Evolutionary conservation across 108 stramenopile genomes (phyloP).

Genomic region (Bacterosira constricta): DNA sequence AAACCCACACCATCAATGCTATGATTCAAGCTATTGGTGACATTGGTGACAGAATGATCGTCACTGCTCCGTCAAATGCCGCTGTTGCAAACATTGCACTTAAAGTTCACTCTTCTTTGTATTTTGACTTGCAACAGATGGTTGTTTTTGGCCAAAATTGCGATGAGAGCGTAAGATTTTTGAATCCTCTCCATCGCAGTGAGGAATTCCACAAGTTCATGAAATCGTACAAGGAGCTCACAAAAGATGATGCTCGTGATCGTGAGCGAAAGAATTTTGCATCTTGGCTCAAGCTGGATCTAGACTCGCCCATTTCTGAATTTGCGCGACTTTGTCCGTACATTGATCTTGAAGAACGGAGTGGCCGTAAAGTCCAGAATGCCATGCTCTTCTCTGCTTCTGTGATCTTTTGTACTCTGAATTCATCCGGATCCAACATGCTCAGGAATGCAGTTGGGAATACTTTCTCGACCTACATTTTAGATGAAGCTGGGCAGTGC

Average conservation of each 20-base stretch:
- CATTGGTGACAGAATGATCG: constrained; percentile 8
- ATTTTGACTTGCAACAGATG: neutral
- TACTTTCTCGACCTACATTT: neutral
- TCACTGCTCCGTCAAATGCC: constrained; percentile 17
- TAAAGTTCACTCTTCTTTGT: neutral
- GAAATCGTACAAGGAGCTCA: constrained; percentile 1
- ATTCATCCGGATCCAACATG: constrained; percentile 6
- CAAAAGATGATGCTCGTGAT: neutral
- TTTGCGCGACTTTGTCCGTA: constrained; percentile 10
- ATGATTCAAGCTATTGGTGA: neutral
- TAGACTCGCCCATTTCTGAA: neutral
- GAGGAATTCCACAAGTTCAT: constrained; percentile 6
- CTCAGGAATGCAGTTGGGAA: neutral
- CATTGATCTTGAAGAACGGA: neutral
- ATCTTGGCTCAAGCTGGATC: constrained; percentile 3
- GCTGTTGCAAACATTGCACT: constrained; percentile 25
- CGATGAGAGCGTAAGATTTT: constrained; percentile 28
- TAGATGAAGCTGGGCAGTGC: constrained; percentile 20
- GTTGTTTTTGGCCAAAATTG: constrained; percentile 28
- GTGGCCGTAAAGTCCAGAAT: neutral
- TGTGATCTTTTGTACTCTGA: constrained; percentile 8
- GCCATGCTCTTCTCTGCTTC: neutral
- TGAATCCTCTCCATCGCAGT: constrained; percentile 31
- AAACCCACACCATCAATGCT: constrained; percentile 1
- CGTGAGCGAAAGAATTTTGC: neutral